A percentile compares a stretch with the other conserved stretches of the same genome.
Conservation (phyloP, 164 flowering plant species). For the Buxus sempervirens region DNA sequence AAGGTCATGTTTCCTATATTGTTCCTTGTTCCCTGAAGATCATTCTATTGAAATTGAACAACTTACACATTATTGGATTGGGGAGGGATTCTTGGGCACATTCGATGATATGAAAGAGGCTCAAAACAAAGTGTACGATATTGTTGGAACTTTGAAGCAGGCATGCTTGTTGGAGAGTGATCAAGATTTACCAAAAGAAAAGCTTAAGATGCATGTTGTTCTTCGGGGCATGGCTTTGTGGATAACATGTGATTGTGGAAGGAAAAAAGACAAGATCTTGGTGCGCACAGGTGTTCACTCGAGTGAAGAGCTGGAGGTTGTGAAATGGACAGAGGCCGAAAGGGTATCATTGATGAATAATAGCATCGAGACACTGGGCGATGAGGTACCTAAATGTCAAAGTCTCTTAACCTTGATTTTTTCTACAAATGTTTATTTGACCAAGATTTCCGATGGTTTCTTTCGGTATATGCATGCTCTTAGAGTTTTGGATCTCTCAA, state of each 20-base stretch:
- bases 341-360: not conserved
- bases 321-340: not conserved
- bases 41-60: not conserved
- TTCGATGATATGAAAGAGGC: not conserved
- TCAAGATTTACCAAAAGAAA: no score
- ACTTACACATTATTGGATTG: not conserved
- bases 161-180: not conserved
- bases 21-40: not conserved
- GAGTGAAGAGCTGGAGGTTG: not conserved
- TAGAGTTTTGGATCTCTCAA: not conserved
- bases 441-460: not conserved
- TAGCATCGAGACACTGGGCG: not conserved
- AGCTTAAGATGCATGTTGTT: not conserved
- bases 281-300: not conserved
- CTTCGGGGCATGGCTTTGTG: not conserved
- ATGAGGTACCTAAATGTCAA: not conserved
- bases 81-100: not conserved
- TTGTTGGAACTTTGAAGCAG: not conserved
- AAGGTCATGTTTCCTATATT: not conserved
- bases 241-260: not conserved
- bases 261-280: not conserved
- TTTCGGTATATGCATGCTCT: not conserved
- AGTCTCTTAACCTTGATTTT: not conserved
- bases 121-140: not conserved
- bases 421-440: not conserved